Conservation (phyloP, 805 yeast species). For the Teunomyces aglyptinius region DNA sequence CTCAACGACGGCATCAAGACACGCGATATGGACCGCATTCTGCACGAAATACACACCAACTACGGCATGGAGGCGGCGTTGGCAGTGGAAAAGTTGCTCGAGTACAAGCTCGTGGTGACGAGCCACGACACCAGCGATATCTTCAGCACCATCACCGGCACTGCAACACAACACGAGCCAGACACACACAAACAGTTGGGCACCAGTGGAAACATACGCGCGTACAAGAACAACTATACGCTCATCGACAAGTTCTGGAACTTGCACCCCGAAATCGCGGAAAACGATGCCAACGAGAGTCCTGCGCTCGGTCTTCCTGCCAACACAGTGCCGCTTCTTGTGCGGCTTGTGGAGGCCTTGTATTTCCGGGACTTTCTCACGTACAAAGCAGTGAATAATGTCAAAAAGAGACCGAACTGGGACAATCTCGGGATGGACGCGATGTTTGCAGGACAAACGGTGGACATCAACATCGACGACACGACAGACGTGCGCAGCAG, state of each 20-base stretch:
- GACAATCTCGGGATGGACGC: constrained; percentile 39
- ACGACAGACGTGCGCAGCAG: constrained; percentile 15
- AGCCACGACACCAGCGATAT: constrained; percentile 8
- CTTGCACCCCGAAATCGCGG: constrained; percentile 44
- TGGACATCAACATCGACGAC: constrained; percentile 36
- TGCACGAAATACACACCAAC: constrained; percentile 54
- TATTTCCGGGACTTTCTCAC: constrained; percentile 53
- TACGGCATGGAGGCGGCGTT: constrained; percentile 60
- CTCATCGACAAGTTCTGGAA: constrained; percentile 45
- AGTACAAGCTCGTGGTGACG: constrained; percentile 46
- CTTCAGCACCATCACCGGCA: constrained; percentile 2
- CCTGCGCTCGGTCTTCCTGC: constrained; percentile 75
- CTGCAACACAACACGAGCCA: constrained; percentile 10
- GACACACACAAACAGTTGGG: constrained; percentile 26
- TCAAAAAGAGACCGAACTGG: constrained; percentile 43
- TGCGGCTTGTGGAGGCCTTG: constrained; percentile 68
- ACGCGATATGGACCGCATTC: constrained; percentile 56
- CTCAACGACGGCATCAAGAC: constrained; percentile 68
- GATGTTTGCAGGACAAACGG: constrained; percentile 40
- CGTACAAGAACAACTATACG: constrained; percentile 31
- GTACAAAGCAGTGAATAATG: constrained; percentile 38
- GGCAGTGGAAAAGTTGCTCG: constrained; percentile 47
- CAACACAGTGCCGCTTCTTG: constrained; percentile 67
- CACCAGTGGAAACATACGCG: constrained; percentile 26
- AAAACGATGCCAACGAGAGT: constrained; percentile 21